Evolutionary conservation across 768 basidiomycete species (phyloP).

Genomic region (Cystofilobasidium macerans): DNA sequence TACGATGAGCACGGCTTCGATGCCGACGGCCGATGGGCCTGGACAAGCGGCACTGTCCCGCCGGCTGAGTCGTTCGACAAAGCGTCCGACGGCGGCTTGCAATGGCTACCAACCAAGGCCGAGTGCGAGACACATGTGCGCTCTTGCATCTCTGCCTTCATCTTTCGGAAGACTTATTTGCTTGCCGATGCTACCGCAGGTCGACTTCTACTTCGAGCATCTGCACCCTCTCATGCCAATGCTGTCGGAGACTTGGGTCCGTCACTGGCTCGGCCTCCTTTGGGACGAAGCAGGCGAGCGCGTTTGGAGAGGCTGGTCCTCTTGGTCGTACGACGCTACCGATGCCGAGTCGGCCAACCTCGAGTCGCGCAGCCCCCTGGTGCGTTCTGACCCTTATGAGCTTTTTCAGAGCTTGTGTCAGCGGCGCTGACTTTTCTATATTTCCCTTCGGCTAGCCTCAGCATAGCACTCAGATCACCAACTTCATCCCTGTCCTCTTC

Average conservation of each 20-base stretch:
- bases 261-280: not conserved
- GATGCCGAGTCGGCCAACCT: not conserved
- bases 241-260: not conserved
- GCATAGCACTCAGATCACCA: not conserved
- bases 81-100: not conserved
- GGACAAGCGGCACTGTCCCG: not conserved
- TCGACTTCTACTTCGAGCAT: slow-evolving; percentile 9
- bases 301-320: not conserved
- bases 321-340: not conserved
- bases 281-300: not conserved
- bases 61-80: not conserved
- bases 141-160: too few relatives aligned
- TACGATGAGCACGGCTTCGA: not conserved
- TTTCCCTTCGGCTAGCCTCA: too few relatives aligned
- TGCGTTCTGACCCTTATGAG: not conserved
- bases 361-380: too few relatives aligned
- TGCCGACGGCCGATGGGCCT: not conserved
- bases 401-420: not conserved
- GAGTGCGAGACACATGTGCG: not conserved
- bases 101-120: not conserved
- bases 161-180: not conserved
- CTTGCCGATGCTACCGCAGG: not conserved
- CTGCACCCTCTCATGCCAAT: slow-evolving; percentile 16
- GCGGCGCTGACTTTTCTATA: too few relatives aligned
- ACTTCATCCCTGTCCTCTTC: slow-evolving; percentile 15